Evolutionary conservation across 2,329 filamentous ascomycete species (phyloP), one percentile per base, ranked within the genome.

Genomic region (Cercospora sp.): DNA sequence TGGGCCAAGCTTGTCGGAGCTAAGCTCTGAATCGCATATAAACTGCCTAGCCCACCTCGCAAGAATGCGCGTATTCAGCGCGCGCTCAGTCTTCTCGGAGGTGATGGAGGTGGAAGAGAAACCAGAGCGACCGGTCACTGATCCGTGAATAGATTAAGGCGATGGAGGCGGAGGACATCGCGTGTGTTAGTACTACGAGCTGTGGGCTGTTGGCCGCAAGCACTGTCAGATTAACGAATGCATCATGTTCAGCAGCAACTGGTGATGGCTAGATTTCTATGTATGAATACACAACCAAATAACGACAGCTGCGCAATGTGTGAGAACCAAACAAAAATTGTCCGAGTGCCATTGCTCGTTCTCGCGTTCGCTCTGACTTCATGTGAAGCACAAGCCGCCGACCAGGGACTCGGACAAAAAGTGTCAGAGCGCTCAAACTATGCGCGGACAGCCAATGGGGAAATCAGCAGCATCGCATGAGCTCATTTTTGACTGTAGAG

Each of bases 1-100:
- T 98, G 93, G 87, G 89, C 92, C 82, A 94, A 98, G 89, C 89
- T 98, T 77, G 90, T 92, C 74, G 89, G 89, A 81, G 93, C 94
- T 80, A 94, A 93, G 86, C 87, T 97, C 84, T 98, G 93, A 91
- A 77, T 58, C 55, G 65, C 69, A 60, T 68, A 70, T 36, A 66
- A 31, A 30, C 45, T 68, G 31, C 66, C 66, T 33, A 45, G 64
- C 55, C 58, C 16, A 23, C 58, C 60, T 33, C 64, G 55, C 63
- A 71, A 39, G 42, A 66, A 62, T 63, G 60, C 61, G 64, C 67
- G 63, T 12, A 69, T 72, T 30, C 67, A 68, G 59, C 70, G 74
- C n/a, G 74, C 74, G 18, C 64, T 76, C 42, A 61, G 59, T 45
- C 60, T 76, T 63, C 70, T 76, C 12, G 74, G 74, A 18, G 74